phyloP scores from a whole-genome alignment of 495 filamentous ascomycete species.

The Hyaloscypha variabilis region DNA sequence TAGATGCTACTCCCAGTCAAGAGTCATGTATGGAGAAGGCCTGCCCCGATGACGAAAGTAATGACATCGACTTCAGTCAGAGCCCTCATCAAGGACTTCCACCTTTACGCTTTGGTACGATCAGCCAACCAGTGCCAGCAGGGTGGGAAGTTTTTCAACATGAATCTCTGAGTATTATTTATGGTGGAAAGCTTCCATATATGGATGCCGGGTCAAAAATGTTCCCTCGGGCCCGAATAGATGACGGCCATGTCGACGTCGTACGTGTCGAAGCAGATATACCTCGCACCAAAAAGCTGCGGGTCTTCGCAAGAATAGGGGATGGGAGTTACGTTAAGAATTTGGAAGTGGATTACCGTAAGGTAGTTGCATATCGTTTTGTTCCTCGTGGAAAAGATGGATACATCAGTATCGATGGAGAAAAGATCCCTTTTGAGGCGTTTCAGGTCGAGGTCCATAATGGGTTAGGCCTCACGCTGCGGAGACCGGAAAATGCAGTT shows the following conservation, averaged over 20 bases:
- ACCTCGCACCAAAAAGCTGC: background rate
- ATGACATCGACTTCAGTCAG: too few relatives aligned
- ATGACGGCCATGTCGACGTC: constrained; percentile 82
- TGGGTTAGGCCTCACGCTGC: too few relatives aligned
- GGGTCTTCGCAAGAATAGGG: background rate
- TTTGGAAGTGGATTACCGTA: background rate
- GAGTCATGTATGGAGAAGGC: too few relatives aligned
- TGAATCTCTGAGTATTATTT: too few relatives aligned
- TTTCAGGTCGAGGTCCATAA: background rate
- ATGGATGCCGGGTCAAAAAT: constrained; percentile 84
- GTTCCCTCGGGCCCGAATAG: constrained; percentile 79
- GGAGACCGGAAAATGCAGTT: too few relatives aligned
- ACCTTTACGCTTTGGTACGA: too few relatives aligned
- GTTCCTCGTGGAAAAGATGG: background rate
- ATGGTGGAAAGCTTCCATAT: constrained; percentile 72
- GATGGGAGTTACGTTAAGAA: background rate
- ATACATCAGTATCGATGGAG: background rate
- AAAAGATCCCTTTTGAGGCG: background rate
- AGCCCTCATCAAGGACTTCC: too few relatives aligned
- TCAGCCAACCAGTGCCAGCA: too few relatives aligned
- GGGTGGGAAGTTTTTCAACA: too few relatives aligned
- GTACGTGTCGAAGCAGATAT: constrained; percentile 41
- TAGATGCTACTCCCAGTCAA: too few relatives aligned
- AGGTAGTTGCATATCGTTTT: background rate
- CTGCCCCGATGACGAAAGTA: too few relatives aligned